These are phyloP conservation scores for Pleurotus citrinopileatus DNA, from an alignment of 768 basidiomycete species.

Conservation along the genomic window DNA sequence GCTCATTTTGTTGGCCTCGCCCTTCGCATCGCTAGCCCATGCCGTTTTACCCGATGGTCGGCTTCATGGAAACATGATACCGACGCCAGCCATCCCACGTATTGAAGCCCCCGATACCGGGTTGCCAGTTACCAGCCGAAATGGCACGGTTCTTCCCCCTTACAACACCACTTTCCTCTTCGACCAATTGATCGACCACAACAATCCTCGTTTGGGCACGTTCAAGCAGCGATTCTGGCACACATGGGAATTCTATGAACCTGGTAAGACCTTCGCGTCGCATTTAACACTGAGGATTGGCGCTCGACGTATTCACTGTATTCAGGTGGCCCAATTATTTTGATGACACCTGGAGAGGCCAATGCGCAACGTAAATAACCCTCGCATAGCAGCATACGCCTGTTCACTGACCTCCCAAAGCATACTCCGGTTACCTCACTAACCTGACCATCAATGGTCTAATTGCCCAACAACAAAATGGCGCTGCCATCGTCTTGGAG, in stretches of 20 bases:
- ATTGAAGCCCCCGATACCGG: conserved; percentile 20
- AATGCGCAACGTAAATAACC: conserved; percentile 45
- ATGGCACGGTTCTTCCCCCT: conserved; percentile 42
- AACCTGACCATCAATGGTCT: conserved; percentile 61
- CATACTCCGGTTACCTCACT: conserved; percentile 55
- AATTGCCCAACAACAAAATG: conserved; percentile 64
- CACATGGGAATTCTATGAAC: conserved; percentile 63
- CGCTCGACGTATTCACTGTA: neutral
- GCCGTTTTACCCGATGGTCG: conserved; percentile 37
- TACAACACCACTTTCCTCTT: conserved; percentile 50
- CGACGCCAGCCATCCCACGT: conserved; percentile 33
- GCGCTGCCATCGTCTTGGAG: conserved; percentile 61
- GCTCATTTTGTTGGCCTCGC: conserved; percentile 18
- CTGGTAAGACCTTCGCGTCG: conserved; percentile 30
- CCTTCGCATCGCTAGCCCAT: conserved; percentile 18
- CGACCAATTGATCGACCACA: conserved; percentile 56
- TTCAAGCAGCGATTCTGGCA: conserved; percentile 77
- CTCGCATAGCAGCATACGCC: neutral
- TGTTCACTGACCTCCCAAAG: conserved; percentile 21
- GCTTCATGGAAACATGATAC: conserved; percentile 39
- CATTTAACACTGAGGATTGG: neutral
- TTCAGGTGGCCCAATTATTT: conserved; percentile 57
- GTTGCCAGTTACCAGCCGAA: conserved; percentile 37
- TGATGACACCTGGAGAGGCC: conserved; percentile 65
- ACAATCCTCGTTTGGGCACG: conserved; percentile 60